phyloP scores from a whole-genome alignment of 805 yeast genomes.

The Metschnikowia santaceciliae region DNA sequence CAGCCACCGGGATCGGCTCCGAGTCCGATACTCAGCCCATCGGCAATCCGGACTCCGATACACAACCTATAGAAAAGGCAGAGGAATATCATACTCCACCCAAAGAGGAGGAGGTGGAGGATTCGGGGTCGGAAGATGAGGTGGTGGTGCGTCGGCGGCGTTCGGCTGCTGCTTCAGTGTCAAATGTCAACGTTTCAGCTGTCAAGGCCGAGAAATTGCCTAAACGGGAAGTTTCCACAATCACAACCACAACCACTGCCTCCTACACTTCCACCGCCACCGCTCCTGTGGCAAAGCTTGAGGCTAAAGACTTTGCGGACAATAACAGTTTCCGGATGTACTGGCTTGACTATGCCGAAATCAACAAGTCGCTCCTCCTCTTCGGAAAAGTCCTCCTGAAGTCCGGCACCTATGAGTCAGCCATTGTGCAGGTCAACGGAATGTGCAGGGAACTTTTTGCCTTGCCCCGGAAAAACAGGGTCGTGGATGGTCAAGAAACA shows the following conservation, averaged over 20 bases:
- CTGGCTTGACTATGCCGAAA: conserved; percentile 88
- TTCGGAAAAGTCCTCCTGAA: conserved; percentile 75
- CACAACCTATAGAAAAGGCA: neutral
- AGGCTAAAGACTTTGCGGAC: conserved; percentile 13
- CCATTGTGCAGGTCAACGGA: conserved; percentile 71
- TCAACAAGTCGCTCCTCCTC: conserved; percentile 60
- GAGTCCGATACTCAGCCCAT: neutral
- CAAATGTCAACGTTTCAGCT: conserved; percentile 38
- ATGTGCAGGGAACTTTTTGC: conserved; percentile 70
- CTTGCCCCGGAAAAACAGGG: conserved; percentile 57
- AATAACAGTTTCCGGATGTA: conserved; percentile 61
- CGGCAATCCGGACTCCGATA: neutral
- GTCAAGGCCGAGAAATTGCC: conserved; percentile 28
- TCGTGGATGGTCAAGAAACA: conserved; percentile 39
- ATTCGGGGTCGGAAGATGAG: conserved; percentile 48
- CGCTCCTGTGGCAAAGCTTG: conserved; percentile 25
- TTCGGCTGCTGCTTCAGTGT: conserved; percentile 45
- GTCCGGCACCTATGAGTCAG: conserved; percentile 60
- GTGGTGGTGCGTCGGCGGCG: conserved; percentile 52
- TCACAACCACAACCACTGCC: too few species aligned
- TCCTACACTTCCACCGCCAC: too few species aligned
- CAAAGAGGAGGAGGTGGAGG: conserved; percentile 1
- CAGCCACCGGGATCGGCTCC: neutral
- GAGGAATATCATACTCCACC: neutral
- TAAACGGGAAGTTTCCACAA: conserved; percentile 16